These are phyloP conservation scores for Colletotrichum acutatum DNA, from an alignment of 2,329 filamentous ascomycete genomes.

Conservation along the genomic window DNA sequence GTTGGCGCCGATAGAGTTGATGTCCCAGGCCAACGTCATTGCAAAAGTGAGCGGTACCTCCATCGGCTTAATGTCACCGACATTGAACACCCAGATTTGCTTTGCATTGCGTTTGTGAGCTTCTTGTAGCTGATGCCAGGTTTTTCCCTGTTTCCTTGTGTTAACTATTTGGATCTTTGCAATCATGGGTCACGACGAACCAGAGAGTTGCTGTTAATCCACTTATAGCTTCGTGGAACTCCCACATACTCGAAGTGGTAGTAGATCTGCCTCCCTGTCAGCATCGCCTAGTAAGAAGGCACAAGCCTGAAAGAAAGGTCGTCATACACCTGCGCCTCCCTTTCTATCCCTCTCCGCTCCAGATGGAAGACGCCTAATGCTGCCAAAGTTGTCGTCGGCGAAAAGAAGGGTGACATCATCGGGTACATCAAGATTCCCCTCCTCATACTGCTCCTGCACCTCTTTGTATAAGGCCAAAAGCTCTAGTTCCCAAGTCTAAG, in stretches of 20 bases:
- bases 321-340: conserved; percentile 65
- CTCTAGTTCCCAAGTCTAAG: conserved; percentile 49
- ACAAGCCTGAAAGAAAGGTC: rapidly evolving
- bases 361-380: conserved; percentile 66
- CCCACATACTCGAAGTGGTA: conserved; percentile 73
- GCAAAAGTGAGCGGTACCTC: conserved; percentile 66
- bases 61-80: conserved; percentile 70
- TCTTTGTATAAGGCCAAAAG: conserved; percentile 75
- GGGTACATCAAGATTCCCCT: conserved; percentile 63
- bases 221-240: conserved; percentile 68
- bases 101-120: conserved; percentile 60
- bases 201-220: conserved; percentile 71
- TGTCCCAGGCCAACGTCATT: conserved; percentile 67
- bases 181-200: conserved; percentile 41
- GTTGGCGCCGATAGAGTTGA: conserved; percentile 56
- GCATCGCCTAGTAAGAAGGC: conserved; percentile 22
- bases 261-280: conserved; percentile 46
- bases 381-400: conserved; percentile 72
- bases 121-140: conserved; percentile 64
- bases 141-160: conserved; percentile 43
- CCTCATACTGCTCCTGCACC: conserved; percentile 71
- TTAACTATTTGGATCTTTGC: rapidly evolving
- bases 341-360: conserved; percentile 60
- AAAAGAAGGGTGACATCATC: conserved; percentile 72
- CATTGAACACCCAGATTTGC: conserved; percentile 71